phyloP scores from a whole-genome alignment of 2,329 filamentous ascomycete species.

The Talaromyces marneffei region DNA sequence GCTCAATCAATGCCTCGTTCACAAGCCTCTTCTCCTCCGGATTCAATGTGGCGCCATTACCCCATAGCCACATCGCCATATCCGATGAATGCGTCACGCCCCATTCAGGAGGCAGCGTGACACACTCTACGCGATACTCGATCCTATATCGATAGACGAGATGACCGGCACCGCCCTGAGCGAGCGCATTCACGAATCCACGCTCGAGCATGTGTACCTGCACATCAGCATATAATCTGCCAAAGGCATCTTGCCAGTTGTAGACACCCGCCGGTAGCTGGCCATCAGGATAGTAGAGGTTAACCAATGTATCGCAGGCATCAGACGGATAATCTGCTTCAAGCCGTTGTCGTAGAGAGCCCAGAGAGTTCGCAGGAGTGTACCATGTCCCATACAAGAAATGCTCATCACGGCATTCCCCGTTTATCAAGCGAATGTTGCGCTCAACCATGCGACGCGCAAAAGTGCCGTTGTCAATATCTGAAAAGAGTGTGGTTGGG shows the following conservation, averaged over 20 bases:
- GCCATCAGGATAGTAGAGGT: conserved; percentile 39
- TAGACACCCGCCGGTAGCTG: conserved; percentile 35
- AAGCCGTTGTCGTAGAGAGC: conserved; percentile 42
- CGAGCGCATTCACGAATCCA: conserved; percentile 45
- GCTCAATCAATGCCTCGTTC: conserved; percentile 24
- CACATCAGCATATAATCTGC: conserved; percentile 51
- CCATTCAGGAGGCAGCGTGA: conserved; percentile 42
- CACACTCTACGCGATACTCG: conserved; percentile 48
- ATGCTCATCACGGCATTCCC: conserved; percentile 52
- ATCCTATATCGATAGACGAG: conserved; percentile 50
- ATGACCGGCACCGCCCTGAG: conserved; percentile 37
- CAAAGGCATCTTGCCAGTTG: conserved; percentile 50
- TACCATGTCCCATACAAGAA: conserved; percentile 48
- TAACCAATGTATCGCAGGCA: conserved; percentile 41
- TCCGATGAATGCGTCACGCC: conserved; percentile 53
- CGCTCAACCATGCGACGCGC: conserved; percentile 41
- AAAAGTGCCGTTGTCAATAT: conserved; percentile 47
- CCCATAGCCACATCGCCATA: conserved; percentile 53
- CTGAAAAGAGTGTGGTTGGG: conserved; percentile 36
- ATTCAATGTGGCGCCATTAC: conserved; percentile 40
- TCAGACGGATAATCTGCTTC: conserved; percentile 48
- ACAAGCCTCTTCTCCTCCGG: conserved; percentile 42
- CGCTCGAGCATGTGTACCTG: conserved; percentile 51
- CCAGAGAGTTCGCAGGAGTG: conserved; percentile 41
- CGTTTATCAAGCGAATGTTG: conserved; percentile 47